A percentile compares a stretch with the other conserved stretches of the same genome.
phyloP scores from a whole-genome alignment of 1,284 basidiomycete species.

The Heliocybe sulcata region DNA sequence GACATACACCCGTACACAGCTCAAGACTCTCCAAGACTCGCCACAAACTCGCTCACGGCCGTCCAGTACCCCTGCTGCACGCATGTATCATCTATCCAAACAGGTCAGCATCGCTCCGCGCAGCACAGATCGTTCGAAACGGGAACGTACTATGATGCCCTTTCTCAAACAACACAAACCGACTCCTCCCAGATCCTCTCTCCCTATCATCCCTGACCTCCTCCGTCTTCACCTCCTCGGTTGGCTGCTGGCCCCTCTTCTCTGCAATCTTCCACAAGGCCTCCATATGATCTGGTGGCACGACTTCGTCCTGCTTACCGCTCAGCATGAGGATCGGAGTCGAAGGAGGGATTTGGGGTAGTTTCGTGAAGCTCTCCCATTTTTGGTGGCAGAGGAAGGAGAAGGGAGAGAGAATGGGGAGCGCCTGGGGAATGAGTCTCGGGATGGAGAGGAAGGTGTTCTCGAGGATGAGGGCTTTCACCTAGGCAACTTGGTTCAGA shows the following conservation, averaged over 20 bases:
- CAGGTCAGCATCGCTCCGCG: not conserved
- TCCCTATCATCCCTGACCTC: not conserved
- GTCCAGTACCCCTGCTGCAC: conserved; percentile 27
- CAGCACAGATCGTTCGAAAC: conserved; percentile 1
- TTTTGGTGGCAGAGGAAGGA: conserved; percentile 84
- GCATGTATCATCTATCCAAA: conserved; percentile 25
- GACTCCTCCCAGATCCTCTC: not conserved
- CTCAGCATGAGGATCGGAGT: conserved; percentile 87
- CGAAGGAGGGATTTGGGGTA: conserved; percentile 59
- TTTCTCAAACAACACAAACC: conserved; percentile 10
- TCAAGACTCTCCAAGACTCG: conserved; percentile 2
- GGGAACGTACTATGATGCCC: conserved; percentile 11
- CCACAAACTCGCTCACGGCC: conserved; percentile 21
- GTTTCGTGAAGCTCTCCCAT: conserved; percentile 78
- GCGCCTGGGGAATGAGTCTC: conserved; percentile 70
- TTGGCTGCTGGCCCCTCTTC: conserved; percentile 25
- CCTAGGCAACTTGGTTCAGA: conserved; percentile 28
- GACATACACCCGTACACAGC: not conserved
- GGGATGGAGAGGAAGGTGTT: conserved; percentile 89
- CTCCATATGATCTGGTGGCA: conserved; percentile 83
- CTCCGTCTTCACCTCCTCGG: not conserved
- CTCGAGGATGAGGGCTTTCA: conserved; percentile 81
- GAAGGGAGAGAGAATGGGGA: conserved; percentile 75
- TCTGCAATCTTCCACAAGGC: conserved; percentile 60
- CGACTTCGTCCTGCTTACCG: conserved; percentile 77